Evolutionary conservation across 768 basidiomycete genomes (phyloP), one percentile per base, ranked within the genome.

Genomic region (Psilocybe cyanescens): DNA sequence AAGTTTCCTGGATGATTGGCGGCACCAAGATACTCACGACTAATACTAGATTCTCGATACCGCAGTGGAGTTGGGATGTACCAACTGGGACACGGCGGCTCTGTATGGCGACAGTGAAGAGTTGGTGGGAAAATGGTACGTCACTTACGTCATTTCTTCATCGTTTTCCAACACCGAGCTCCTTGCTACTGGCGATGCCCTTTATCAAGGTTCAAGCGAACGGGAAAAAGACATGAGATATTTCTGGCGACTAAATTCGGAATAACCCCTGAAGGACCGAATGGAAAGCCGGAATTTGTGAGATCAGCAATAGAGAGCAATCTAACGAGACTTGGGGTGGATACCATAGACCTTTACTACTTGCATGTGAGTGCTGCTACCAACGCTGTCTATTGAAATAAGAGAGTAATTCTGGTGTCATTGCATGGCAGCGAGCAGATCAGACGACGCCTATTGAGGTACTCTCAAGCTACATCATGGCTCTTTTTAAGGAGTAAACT

Each of bases 221-320:
- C 81, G 6, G 85, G 84, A 12, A 83, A 82, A 55, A 75, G 84
- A 33, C 62, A 74, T 19, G 75, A 83, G 31, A 85, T 88, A 33
- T 90, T 88, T 73, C 78, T 90, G 17, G 86, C 86, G 3, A 87
- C 86, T 16, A 90, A 90, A 62, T 75, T 70, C 19, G 71, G 76
- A 0, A 63, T 72, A 28, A 64, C 61, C 1, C 35, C 60, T 30
- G 66, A 55, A 17, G 70, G 64, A 30, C 44, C 33, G n/a, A 66
- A 73, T 58, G 76, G 62, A 49, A 79, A 57, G 58, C 74, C 79
- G 0, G 73, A 79, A 53, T 80, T 83, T 58, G 78, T 79, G 12
- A 71, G 71, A 2, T 65, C 75, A 46, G 71, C 76, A 0, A 55
- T 78, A 41, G 72, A 81, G 24, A 73, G 58, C 59, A 82, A 82